phyloP scores from a whole-genome alignment of 352 stramenopile genomes.

The Phytophthora sp. region DNA sequence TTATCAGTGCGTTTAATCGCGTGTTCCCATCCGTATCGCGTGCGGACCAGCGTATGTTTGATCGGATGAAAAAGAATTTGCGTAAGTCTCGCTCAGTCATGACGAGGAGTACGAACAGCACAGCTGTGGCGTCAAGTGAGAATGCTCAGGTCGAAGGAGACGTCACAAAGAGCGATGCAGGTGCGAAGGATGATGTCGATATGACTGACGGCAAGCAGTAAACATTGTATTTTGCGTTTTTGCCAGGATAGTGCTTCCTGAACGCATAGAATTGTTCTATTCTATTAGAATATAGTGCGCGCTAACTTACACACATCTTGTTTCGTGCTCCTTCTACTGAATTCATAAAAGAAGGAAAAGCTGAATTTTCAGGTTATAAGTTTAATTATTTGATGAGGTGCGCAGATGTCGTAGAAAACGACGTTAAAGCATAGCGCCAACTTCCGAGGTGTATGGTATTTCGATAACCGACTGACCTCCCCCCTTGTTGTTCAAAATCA shows the following conservation, averaged over 20 bases:
- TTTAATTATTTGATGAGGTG: too few species aligned
- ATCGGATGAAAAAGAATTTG: slow-evolving; percentile 91
- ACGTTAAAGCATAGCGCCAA: too few species aligned
- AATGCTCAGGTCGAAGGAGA: slow-evolving; percentile 1
- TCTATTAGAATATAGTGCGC: slow-evolving; percentile 23
- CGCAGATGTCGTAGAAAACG: too few species aligned
- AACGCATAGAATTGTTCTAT: too few species aligned
- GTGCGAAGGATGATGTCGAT: slow-evolving; percentile 15
- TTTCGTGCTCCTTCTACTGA: not conserved
- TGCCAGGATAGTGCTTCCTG: slow-evolving; percentile 12
- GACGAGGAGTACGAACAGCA: slow-evolving; percentile 19
- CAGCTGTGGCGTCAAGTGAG: not conserved
- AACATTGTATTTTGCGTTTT: slow-evolving; percentile 21
- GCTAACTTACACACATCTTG: slow-evolving; percentile 11
- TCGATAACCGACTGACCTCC: too few species aligned
- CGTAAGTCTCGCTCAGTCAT: slow-evolving; percentile 63
- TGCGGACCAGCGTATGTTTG: slow-evolving; percentile 86
- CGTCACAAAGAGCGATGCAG: not conserved
- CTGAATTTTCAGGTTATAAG: too few species aligned
- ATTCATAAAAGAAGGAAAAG: too few species aligned
- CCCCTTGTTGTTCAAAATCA: too few species aligned
- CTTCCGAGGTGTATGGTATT: too few species aligned
- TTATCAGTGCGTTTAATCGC: slow-evolving; percentile 73
- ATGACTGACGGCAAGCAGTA: slow-evolving; percentile 26
- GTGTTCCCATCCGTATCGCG: slow-evolving; percentile 88